Percentiles rank a stretch among this genome's conserved stretches.
Evolutionary conservation across 2,329 filamentous ascomycete genomes (phyloP).

Genomic region (Sporothrix pseudoabietina): DNA sequence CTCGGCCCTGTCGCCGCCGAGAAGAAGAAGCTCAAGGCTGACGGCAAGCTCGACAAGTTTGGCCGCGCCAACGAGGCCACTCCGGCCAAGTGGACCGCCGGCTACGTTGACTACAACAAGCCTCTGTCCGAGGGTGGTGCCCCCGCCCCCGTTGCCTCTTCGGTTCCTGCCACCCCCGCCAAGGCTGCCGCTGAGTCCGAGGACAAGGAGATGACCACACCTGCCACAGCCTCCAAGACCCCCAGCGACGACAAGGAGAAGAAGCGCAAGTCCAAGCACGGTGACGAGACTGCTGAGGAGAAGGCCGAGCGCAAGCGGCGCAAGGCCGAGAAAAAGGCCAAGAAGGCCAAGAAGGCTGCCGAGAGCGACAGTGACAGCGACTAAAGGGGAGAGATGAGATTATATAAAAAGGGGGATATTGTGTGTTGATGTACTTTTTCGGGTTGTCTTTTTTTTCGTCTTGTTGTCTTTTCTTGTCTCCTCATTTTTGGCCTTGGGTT

Average conservation of each 20-base stretch:
- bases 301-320: constrained; percentile 47
- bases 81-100: constrained; percentile 86
- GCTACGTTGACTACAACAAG: constrained; percentile 87
- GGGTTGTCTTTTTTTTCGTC: background rate
- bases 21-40: constrained; percentile 99
- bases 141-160: constrained; percentile 49
- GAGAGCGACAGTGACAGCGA: constrained; percentile 37
- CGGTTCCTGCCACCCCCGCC: constrained; percentile 41
- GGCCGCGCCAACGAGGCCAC: constrained; percentile 91
- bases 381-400: background rate
- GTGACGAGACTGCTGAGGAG: constrained; percentile 72
- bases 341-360: constrained; percentile 35
- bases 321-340: constrained; percentile 42
- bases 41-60: constrained; percentile 97
- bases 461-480: background rate
- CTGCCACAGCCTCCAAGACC: constrained; percentile 38
- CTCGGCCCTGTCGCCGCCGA: constrained; percentile 88
- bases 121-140: constrained; percentile 50
- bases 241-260: constrained; percentile 57
- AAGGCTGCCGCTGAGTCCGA: constrained; percentile 35
- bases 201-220: constrained; percentile 32
- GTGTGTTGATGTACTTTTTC: background rate
- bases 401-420: background rate
- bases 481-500: constrained; percentile 15
- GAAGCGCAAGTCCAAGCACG: constrained; percentile 75